Percentiles rank a stretch among this genome's conserved stretches.
Evolutionary conservation across 1,284 basidiomycete genomes (phyloP).

Genomic region (Naganishia sp.): DNA sequence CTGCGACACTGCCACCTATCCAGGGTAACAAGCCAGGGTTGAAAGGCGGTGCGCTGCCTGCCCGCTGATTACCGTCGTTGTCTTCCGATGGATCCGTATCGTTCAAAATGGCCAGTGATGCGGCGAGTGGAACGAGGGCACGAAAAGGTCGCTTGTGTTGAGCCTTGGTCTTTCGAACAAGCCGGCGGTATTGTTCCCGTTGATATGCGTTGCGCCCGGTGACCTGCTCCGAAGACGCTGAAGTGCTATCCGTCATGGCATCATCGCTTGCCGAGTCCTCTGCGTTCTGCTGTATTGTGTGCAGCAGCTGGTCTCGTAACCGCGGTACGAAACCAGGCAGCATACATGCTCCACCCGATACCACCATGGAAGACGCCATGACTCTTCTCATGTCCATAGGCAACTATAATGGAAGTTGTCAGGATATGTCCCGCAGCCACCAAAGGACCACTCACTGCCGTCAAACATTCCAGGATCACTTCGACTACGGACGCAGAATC

Average conservation of each 20-base stretch:
- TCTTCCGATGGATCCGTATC: constrained; percentile 61
- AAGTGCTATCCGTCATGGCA: background rate
- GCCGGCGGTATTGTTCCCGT: constrained; percentile 22
- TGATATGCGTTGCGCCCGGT: constrained; percentile 34
- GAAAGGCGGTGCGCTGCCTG: constrained; percentile 82
- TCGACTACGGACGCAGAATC: constrained; percentile 81
- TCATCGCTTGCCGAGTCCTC: constrained; percentile 35
- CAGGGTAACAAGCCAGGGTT: constrained; percentile 75
- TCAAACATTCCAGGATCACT: constrained; percentile 70
- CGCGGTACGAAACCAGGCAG: constrained; percentile 88
- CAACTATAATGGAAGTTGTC: constrained; percentile 58
- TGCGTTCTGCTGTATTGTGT: constrained; percentile 60
- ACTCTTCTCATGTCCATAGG: constrained; percentile 84
- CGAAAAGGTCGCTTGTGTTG: constrained; percentile 69
- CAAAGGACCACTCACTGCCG: constrained; percentile 62
- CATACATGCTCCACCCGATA: constrained; percentile 86
- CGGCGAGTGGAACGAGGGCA: constrained; percentile 66
- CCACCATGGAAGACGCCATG: constrained; percentile 75
- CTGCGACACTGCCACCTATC: constrained; percentile 91
- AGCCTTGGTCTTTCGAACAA: constrained; percentile 27
- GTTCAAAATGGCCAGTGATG: constrained; percentile 77
- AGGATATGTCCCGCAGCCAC: constrained; percentile 23
- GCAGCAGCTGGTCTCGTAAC: constrained; percentile 71
- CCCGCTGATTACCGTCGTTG: constrained; percentile 56
- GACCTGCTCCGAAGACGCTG: background rate